Base-by-base conservation (phyloP, 148 eudicot genomes). In the Rhododendron ferrugineum region DNA sequence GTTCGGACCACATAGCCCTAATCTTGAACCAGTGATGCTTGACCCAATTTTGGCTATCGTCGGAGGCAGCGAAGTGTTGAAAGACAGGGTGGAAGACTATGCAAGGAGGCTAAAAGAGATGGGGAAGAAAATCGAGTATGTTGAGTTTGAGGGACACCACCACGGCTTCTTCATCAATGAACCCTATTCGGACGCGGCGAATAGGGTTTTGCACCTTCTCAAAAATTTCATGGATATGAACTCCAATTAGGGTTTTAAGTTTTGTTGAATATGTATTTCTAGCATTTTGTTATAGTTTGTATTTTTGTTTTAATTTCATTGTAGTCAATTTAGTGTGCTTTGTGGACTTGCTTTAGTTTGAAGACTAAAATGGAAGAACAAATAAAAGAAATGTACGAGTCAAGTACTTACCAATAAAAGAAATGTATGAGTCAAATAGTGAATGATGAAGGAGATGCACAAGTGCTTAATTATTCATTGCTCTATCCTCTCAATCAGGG, bases 1-100 rank as follows among this genome's bases (percentile, higher is more conserved):
- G 23, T 93, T 94, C 82, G 98, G 97, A 56, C 93, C 93, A 0
- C n/a, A 2, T 1, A 93, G 94, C 87, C 93, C 89, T 30, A 86
- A 32, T 83, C 89, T 95, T 0, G 91, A 94, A 76, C 2, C 6
- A 14, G 81, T 86, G 28, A 11, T 20, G 22, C 92, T 94, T 22
- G 94, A 87, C 58, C 97, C 94, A 2, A 94, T 95, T 49, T 72
- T 93, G 32, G 90, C 93, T 2, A 80, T 94, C 3, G 94, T 87
- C 0, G 98, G 97, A 28, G 93, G 89, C 18, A 80, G 82, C n/a
- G 98, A 95, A 84, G 32, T 94, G 18, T 72, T 95, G 89, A 95
- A 86, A 87, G 97, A 95, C 16, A 90, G 98, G 40, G 90, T 88
- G 13, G 83, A 90, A 50, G 90, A 91, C 2, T 95, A 95, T 85